Conservation (phyloP, 192 early-diverging fungal genomes). For the Haplosporangium gracile region DNA sequence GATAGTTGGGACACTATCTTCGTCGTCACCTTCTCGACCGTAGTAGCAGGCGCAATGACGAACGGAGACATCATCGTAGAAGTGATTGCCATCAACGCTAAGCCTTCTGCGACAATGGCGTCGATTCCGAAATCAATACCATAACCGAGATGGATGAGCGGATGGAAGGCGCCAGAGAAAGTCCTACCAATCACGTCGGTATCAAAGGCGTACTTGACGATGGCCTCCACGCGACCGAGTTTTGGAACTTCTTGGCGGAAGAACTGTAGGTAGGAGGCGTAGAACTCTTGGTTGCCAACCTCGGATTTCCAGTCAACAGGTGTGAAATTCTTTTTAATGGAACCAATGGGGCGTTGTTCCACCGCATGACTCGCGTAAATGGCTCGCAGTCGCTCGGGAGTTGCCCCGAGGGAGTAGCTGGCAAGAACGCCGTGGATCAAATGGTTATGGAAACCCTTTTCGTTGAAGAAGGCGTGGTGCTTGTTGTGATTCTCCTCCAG, state of each 20-base stretch:
- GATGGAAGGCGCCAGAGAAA: constrained; percentile 68
- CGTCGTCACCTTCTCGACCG: constrained; percentile 1
- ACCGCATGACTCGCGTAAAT: constrained; percentile 63
- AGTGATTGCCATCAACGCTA: constrained; percentile 65
- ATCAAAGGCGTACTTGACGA: constrained; percentile 62
- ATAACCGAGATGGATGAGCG: constrained; percentile 74
- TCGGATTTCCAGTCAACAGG: constrained; percentile 50
- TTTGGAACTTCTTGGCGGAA: constrained; percentile 61
- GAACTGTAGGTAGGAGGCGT: constrained; percentile 63
- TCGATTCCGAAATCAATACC: constrained; percentile 71
- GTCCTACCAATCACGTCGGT: constrained; percentile 56
- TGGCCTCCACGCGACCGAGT: constrained; percentile 50
- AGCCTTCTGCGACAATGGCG: constrained; percentile 64
- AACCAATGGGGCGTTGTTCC: constrained; percentile 40
- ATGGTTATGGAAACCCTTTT: constrained; percentile 70
- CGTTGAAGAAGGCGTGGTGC: constrained; percentile 69
- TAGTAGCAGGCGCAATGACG: constrained; percentile 9
- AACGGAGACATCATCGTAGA: constrained; percentile 27
- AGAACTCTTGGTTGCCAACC: constrained; percentile 55
- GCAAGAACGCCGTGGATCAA: constrained; percentile 69
- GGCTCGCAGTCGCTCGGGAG: constrained; percentile 60
- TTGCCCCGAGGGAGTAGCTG: constrained; percentile 65
- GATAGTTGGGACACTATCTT: constrained; percentile 28
- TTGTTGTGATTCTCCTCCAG: constrained; percentile 63
- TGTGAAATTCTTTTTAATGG: constrained; percentile 48